A percentile compares a stretch with the other conserved stretches of the same genome.
phyloP scores from a whole-genome alignment of 225 moss, liverwort and hornwort species.

The Bryoerythrophyllum caledonicum region DNA sequence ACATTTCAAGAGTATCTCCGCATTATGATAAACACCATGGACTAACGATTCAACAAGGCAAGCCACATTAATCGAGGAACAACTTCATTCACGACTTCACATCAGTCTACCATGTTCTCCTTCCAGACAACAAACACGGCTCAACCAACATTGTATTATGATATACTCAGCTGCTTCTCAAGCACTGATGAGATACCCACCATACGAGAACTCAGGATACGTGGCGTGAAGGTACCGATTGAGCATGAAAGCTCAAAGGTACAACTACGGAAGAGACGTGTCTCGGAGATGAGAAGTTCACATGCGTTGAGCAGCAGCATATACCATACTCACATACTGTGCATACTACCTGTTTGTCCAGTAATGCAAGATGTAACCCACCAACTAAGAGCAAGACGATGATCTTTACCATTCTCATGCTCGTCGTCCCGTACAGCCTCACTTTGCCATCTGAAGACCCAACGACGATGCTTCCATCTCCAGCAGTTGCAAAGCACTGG shows the following conservation, averaged over 20 bases:
- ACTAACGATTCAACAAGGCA: not conserved
- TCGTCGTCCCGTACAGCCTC: slow-evolving; percentile 83
- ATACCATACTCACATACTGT: not conserved
- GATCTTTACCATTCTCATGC: slow-evolving; percentile 69
- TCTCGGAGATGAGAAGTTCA: not conserved
- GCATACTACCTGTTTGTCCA: not conserved
- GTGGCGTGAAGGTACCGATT: not conserved
- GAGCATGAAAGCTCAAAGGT: not conserved
- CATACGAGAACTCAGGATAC: not conserved
- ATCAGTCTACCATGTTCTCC: not conserved
- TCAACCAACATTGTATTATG: not conserved
- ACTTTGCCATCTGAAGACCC: slow-evolving; percentile 97
- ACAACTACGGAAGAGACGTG: not conserved
- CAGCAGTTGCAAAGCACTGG: slow-evolving; percentile 83
- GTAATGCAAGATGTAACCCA: not conserved
- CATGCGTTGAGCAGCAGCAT: not conserved
- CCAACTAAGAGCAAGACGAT: not conserved
- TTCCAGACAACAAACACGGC: not conserved
- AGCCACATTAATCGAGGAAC: not conserved
- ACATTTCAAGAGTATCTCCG: not conserved
- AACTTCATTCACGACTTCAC: not conserved
- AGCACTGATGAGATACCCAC: not conserved
- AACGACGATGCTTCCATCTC: slow-evolving; percentile 90
- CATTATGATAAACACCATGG: not conserved
- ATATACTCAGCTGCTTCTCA: not conserved